A percentile compares a stretch with the other conserved stretches of the same genome.
Conservation (phyloP, 2,329 filamentous ascomycete species). For the Trematosphaeria pertusa region DNA sequence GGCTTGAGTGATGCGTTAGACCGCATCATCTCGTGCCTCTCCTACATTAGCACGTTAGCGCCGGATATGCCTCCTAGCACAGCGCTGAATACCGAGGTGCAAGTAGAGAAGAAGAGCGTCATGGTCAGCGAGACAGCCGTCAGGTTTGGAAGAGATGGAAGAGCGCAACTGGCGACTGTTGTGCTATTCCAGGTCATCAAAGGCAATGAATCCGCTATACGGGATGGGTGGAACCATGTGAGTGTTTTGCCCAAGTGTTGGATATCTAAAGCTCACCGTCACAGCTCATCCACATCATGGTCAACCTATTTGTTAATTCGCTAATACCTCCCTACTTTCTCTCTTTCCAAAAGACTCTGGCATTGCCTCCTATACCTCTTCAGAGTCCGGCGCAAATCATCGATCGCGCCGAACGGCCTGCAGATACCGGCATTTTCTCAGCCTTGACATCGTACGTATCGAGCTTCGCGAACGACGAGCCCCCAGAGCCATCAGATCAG, state of each 20-base stretch:
- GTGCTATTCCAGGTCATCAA: conserved; percentile 94
- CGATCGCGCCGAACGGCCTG: conserved; percentile 79
- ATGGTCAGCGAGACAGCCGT: conserved; percentile 99
- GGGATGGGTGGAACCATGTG: conserved; percentile 79
- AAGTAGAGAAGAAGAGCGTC: conserved; percentile 87
- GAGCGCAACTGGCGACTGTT: conserved; percentile 90
- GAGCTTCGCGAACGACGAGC: conserved; percentile 98
- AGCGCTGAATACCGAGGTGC: conserved; percentile 90
- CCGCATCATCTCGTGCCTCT: conserved; percentile 88
- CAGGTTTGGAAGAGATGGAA: conserved; percentile 90
- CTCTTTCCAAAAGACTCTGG: conserved; percentile 68
- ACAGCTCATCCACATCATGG: conserved; percentile 86
- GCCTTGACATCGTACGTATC: conserved; percentile 96
- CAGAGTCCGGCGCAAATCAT: conserved; percentile 93
- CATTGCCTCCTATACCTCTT: conserved; percentile 82
- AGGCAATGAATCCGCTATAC: conserved; percentile 79
- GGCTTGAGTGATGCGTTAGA: conserved; percentile 85
- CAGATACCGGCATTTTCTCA: conserved; percentile 87
- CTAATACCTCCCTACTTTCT: conserved; percentile 83
- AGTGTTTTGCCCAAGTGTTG: conserved; percentile 44
- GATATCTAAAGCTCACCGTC: conserved; percentile 48
- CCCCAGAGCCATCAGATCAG: conserved; percentile 95
- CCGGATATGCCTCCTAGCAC: conserved; percentile 80
- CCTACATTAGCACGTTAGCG: conserved; percentile 87
- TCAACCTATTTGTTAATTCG: conserved; percentile 96